These are phyloP conservation scores for Malassezia furfur DNA, from an alignment of 1,284 basidiomycete species.

Conservation along the genomic window DNA sequence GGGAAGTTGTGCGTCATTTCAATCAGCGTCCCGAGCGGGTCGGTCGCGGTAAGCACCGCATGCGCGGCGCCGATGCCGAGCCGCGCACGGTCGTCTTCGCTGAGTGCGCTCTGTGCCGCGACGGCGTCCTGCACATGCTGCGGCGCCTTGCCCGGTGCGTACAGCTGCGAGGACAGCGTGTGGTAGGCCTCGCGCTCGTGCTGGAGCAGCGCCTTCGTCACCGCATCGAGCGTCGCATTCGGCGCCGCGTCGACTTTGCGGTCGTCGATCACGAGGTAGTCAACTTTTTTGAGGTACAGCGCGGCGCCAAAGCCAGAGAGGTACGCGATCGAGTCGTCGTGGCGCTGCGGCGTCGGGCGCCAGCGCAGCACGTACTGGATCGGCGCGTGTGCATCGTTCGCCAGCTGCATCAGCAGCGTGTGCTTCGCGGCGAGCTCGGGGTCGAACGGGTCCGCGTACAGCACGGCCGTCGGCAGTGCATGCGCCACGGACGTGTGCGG, in stretches of 20 bases:
- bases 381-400: background rate
- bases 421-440: conserved; percentile 30
- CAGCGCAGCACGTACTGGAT: conserved; percentile 43
- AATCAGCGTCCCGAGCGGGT: conserved; percentile 34
- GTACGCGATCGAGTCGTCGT: background rate
- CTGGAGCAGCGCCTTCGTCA: background rate
- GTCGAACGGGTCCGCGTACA: conserved; percentile 41
- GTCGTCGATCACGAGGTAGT: conserved; percentile 70
- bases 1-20: conserved; percentile 43
- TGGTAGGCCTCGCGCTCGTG: background rate
- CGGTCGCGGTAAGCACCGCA: conserved; percentile 25
- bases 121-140: conserved; percentile 1
- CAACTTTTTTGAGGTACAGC: conserved; percentile 89
- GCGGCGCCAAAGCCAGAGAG: conserved; percentile 83
- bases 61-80: conserved; percentile 29
- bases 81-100: conserved; percentile 17
- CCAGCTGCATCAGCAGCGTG: conserved; percentile 19
- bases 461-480: conserved; percentile 7
- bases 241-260: conserved; percentile 26
- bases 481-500: background rate
- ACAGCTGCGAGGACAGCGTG: background rate
- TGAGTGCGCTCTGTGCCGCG: conserved; percentile 10
- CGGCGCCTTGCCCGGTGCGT: background rate
- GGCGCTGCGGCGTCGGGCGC: conserved; percentile 22
- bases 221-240: background rate